Evolutionary conservation across 2,329 filamentous ascomycete genomes (phyloP).

Genomic region (Fusarium pseudograminearum): DNA sequence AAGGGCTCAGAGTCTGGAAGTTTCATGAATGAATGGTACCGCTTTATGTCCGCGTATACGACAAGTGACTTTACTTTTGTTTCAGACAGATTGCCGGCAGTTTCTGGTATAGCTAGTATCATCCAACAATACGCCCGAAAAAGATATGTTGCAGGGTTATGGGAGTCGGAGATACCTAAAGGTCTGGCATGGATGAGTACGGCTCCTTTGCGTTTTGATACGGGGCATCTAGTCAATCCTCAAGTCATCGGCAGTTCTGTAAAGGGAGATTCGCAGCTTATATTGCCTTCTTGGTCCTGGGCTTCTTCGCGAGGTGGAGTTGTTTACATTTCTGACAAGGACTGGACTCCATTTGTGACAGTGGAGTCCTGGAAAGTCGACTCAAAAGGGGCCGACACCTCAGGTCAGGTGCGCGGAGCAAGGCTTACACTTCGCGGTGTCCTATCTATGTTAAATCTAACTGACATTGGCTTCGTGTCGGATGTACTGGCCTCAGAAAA

Average conservation of each 20-base stretch:
- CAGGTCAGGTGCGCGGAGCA: not conserved
- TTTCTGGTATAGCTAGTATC: not conserved
- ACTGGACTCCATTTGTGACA: not conserved
- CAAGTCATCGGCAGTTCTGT: not conserved
- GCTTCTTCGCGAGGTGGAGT: not conserved
- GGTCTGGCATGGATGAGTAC: not conserved
- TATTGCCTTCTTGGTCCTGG: slow-evolving; percentile 7
- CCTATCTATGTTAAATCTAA: accelerated
- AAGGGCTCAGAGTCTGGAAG: accelerated
- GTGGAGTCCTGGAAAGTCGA: not conserved
- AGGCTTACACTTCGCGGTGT: not conserved
- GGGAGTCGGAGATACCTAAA: not conserved
- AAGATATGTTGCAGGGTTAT: not conserved
- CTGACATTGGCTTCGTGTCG: not conserved
- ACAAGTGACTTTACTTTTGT: not conserved
- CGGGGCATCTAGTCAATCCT: not conserved
- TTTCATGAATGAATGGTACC: not conserved
- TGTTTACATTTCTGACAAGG: accelerated
- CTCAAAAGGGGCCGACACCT: not conserved
- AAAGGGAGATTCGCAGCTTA: too few relatives aligned
- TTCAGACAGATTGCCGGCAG: not conserved
- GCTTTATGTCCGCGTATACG: not conserved
- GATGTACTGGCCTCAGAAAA: too few relatives aligned
- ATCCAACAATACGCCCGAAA: not conserved
- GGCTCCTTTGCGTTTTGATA: not conserved